Base-by-base conservation (phyloP, 2,329 filamentous ascomycete genomes). In the Cladophialophora bantiana region DNA sequence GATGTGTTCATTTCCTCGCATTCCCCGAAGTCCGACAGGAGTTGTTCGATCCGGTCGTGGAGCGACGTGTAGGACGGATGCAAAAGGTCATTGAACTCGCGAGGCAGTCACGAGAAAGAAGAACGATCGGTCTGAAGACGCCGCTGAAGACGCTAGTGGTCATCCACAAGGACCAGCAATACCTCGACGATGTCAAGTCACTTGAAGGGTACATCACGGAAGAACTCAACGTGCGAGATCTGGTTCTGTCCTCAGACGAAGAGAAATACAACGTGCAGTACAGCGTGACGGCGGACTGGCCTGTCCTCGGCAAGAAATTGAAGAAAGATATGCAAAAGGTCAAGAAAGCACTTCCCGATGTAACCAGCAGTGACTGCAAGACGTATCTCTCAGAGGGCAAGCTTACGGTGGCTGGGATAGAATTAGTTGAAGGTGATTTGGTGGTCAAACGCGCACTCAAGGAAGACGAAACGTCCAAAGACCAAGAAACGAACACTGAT, bases 301-400 rank as follows among this genome's bases (percentile, higher is more conserved):
- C 95, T 13, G 90, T 92, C 1, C 85, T 99, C 15, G 95, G 95
- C 71, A 97, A 97, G 86, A 98, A 98, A 83, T 86, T 98, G 73
- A 96, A 96, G 85, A 97, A 97, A 81, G 94, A 97, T 75, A 92
- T 93, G 71, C 88, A 89, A 71, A 92, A 90, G 77, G 93, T 98
- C 73, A 96, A 96, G 84, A 96, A 94, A 81, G 93, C 92, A 1
- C 82, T 99, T 54, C 94, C 94, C 5, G 84, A 81, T 45, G 83
- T 99, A 57, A 91, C 86, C 20, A 94, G 89, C 72, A 88, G 92
- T 10, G 87, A 97, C 72, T 93, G 97, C 68, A 92, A 94, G 77
- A 82, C 83, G 45, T 99, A 93, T 77, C 83, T 95, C 48, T 81
- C 86, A 50, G 85, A 88, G 15, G 91, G 90, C 75, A 88, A 86